phyloP scores from a whole-genome alignment of 148 eudicot species.

The Silene conica region DNA sequence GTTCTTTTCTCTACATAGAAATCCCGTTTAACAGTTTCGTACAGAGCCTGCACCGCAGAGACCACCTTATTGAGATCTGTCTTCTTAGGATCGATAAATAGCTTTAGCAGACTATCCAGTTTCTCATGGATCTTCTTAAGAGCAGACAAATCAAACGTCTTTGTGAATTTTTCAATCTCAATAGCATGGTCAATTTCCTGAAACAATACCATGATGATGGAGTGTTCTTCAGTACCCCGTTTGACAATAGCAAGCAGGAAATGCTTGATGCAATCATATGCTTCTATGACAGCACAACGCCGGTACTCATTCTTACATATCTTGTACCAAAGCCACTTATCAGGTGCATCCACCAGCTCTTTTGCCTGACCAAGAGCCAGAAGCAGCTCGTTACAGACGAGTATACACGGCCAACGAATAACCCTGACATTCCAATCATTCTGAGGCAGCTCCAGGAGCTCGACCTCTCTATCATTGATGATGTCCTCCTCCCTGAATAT shows the following conservation, averaged over 20 bases:
- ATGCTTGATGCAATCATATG: slow-evolving; percentile 70
- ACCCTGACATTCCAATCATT: slow-evolving; percentile 81
- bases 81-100: slow-evolving; percentile 42
- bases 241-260: slow-evolving; percentile 58
- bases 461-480: slow-evolving; percentile 66
- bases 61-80: slow-evolving; percentile 61
- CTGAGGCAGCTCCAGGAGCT: slow-evolving; percentile 86
- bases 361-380: slow-evolving; percentile 90
- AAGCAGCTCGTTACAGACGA: slow-evolving; percentile 86
- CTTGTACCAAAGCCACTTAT: slow-evolving; percentile 87
- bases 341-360: slow-evolving; percentile 87
- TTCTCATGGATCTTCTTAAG: slow-evolving; percentile 68
- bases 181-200: slow-evolving; percentile 77
- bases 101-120: slow-evolving; percentile 48
- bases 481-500: slow-evolving; percentile 91
- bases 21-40: slow-evolving; percentile 67
- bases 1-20: slow-evolving; percentile 53
- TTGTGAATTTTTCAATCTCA: slow-evolving; percentile 71
- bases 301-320: slow-evolving; percentile 80
- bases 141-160: slow-evolving; percentile 56
- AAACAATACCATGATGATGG: slow-evolving; percentile 59
- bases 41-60: slow-evolving; percentile 75
- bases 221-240: slow-evolving; percentile 56
- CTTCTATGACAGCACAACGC: slow-evolving; percentile 83
- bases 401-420: slow-evolving; percentile 89